Base-by-base conservation (phyloP, 495 filamentous ascomycete species). In the Chaetomium tenue region DNA sequence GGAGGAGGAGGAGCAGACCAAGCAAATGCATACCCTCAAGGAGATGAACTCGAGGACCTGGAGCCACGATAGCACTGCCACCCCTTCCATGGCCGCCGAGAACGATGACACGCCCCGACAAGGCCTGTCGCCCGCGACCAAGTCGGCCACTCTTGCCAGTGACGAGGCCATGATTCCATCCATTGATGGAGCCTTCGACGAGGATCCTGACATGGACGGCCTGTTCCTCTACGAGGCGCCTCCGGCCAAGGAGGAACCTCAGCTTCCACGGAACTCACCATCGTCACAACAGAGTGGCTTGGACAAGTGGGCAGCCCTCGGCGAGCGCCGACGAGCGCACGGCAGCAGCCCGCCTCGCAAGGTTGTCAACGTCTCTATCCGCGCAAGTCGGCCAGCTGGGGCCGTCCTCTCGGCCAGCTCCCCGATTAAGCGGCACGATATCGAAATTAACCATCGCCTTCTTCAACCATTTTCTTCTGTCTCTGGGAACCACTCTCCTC, bases 271-370 rank as follows among this genome's bases (percentile, higher is more conserved):
- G 66, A n/a, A 86, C 57, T 82, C 82, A 18, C 75, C 78, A 23
- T 76, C 78, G 40, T 75, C 80, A 33, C 83, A 79, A 76, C 81
- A 77, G 33, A 79, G 56, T 65, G 78, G 80, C 66, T 70, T 90
- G 52, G 92, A 97, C 79, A 96, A 93, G 74, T 97, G 92, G 92
- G 83, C 89, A 3, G 88, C 85, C 9, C 79, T 97, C 12, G 92
- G 92, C 58, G 90, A 93, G 63, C 87, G 89, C 69, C 81, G 91
- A 46, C 87, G 91, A 67, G 88, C 86, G 46, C 84, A 80, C 72
- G 86, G 86, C 33, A 77, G 77, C 55, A 79, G 78, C 47, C 71
- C 77, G 37, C 63, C 73, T 18, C 47, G 77, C 46, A 81, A 82
- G 60, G 71, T 69, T 60, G 73, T 76, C 68, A 81, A 81, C 61